Conservation (phyloP, 2,329 filamentous ascomycete genomes). For the Penicillium palitans region DNA sequence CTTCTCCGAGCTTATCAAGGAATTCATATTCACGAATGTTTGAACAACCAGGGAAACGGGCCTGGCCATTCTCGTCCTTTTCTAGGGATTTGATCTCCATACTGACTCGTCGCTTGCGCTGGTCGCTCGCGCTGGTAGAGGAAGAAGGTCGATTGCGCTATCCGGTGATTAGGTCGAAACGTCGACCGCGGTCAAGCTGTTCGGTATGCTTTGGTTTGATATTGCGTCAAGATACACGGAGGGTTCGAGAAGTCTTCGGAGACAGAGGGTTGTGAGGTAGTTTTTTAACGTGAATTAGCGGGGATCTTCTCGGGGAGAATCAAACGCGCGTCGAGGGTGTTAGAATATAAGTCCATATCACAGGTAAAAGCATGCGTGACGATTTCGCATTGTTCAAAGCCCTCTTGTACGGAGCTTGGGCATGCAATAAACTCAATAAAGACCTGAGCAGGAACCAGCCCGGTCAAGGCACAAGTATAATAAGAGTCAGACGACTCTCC, state of each 20-base stretch:
- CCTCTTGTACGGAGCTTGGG: neutral
- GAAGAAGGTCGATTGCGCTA: neutral
- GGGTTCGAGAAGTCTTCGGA: neutral
- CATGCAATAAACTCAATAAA: neutral
- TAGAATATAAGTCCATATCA: slow-evolving; percentile 2
- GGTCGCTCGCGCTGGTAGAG: neutral
- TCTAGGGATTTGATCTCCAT: slow-evolving; percentile 49
- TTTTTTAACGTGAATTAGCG: neutral
- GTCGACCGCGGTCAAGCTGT: neutral
- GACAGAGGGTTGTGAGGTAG: neutral
- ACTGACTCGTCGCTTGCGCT: slow-evolving; percentile 10
- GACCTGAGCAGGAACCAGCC: slow-evolving; percentile 9
- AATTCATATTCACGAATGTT: slow-evolving; percentile 45
- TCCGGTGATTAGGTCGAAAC: neutral
- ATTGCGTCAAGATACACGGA: neutral
- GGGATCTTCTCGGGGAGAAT: neutral
- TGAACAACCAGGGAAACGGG: slow-evolving; percentile 80
- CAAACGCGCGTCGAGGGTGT: neutral
- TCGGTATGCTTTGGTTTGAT: neutral
- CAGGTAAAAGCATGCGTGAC: slow-evolving; percentile 1
- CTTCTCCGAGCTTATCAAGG: slow-evolving; percentile 71
- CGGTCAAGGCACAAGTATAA: neutral
- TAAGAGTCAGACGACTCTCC: neutral
- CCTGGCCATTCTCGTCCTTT: slow-evolving; percentile 47
- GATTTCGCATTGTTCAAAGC: slow-evolving; percentile 11